These are phyloP conservation scores for Malassezia psittaci DNA, from an alignment of 1,284 basidiomycete genomes.

Conservation along the genomic window DNA sequence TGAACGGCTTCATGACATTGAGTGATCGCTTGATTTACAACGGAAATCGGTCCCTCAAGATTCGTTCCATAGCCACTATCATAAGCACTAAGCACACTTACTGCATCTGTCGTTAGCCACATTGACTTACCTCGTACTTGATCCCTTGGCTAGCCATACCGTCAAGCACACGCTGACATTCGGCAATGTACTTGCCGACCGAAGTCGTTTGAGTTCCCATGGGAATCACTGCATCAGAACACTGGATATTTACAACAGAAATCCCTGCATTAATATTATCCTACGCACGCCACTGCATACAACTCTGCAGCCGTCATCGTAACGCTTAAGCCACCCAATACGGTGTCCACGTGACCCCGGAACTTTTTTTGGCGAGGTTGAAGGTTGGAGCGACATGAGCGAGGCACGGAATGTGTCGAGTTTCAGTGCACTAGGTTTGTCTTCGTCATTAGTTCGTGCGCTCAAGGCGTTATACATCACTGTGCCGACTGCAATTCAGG, in stretches of 20 bases:
- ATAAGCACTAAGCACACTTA: not conserved
- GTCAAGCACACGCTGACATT: slow-evolving; percentile 43
- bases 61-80: slow-evolving; percentile 46
- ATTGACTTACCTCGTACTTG: slow-evolving; percentile 32
- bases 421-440: slow-evolving; percentile 60
- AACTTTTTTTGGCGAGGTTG: not conserved
- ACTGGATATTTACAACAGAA: slow-evolving; percentile 26
- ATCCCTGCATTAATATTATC: slow-evolving; percentile 19
- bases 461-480: slow-evolving; percentile 74
- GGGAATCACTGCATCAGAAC: slow-evolving; percentile 29
- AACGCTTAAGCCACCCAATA: too few relatives aligned
- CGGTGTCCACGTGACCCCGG: not conserved
- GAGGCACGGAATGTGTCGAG: not conserved
- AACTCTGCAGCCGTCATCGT: slow-evolving; percentile 7
- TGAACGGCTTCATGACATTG: slow-evolving; percentile 44
- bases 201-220: slow-evolving; percentile 43
- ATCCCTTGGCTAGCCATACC: slow-evolving; percentile 32
- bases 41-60: slow-evolving; percentile 36
- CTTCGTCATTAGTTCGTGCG: slow-evolving; percentile 60
- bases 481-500: slow-evolving; percentile 77
- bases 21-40: slow-evolving; percentile 37
- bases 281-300: slow-evolving; percentile 18
- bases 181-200: slow-evolving; percentile 42
- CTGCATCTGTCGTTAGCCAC: slow-evolving; percentile 4
- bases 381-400: not conserved